Conservation (phyloP, 1,284 basidiomycete genomes). For the Somion occarium region DNA sequence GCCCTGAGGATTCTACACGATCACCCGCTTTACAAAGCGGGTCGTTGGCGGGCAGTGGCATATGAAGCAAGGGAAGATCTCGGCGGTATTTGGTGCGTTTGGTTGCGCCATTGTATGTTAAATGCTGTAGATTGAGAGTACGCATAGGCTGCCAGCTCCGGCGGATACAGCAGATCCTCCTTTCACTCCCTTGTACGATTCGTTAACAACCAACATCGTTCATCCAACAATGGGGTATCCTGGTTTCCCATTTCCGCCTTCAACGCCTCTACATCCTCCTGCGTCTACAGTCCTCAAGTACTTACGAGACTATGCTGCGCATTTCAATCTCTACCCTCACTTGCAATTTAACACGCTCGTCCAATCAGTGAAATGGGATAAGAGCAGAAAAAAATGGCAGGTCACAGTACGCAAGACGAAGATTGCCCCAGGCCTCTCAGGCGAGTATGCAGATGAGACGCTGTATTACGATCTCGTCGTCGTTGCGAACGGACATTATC, state of each 20-base stretch:
- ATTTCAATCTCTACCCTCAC: constrained; percentile 50
- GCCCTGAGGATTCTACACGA: constrained; percentile 60
- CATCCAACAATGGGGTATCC: constrained; percentile 70
- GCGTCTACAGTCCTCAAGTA: constrained; percentile 57
- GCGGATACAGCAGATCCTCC: constrained; percentile 46
- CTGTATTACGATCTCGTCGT: constrained; percentile 56
- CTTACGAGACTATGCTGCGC: constrained; percentile 51
- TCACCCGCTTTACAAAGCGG: constrained; percentile 47
- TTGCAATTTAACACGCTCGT: constrained; percentile 55
- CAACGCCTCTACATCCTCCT: constrained; percentile 61
- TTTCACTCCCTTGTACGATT: constrained; percentile 67
- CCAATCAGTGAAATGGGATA: constrained; percentile 36
- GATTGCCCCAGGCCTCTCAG: background rate
- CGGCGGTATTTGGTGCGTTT: constrained; percentile 67
- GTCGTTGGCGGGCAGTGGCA: constrained; percentile 50
- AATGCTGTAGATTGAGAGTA: background rate
- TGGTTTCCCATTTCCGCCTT: constrained; percentile 60
- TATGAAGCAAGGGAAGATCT: constrained; percentile 62
- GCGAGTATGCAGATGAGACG: constrained; percentile 20
- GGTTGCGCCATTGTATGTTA: background rate
- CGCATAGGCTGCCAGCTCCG: constrained; percentile 56
- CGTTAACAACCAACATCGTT: constrained; percentile 70
- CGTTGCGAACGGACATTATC: constrained; percentile 72
- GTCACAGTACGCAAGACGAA: constrained; percentile 34
- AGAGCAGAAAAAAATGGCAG: constrained; percentile 37